Evolutionary conservation across 139 green algal species (phyloP).

Genomic region (Asterochloris erici): DNA sequence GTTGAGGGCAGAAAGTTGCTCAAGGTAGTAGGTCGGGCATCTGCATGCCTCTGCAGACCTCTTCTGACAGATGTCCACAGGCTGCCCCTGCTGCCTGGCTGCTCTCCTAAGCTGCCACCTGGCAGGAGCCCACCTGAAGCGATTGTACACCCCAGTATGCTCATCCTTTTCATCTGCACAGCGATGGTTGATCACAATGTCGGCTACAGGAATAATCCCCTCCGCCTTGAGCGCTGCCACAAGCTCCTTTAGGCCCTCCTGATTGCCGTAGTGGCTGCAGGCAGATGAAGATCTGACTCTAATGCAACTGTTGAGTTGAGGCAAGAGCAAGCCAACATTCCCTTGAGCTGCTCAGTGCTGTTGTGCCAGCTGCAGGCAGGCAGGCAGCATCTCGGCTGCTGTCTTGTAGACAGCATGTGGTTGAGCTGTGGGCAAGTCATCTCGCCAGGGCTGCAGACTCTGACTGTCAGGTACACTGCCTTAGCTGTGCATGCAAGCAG

Average conservation of each 20-base stretch:
- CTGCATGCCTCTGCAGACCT: background rate
- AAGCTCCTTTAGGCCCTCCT: conserved; percentile 60
- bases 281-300: background rate
- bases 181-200: conserved; percentile 93
- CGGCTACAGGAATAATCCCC: conserved; percentile 70
- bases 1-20: too few species aligned
- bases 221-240: conserved; percentile 55
- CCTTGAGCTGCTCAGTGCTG: too few species aligned
- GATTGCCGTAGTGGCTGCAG: conserved; percentile 54
- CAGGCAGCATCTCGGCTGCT: too few species aligned
- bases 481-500: too few species aligned
- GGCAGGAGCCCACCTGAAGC: conserved; percentile 14
- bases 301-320: too few species aligned
- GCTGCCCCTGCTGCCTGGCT: background rate
- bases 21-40: too few species aligned
- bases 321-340: too few species aligned
- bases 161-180: conserved; percentile 65
- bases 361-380: too few species aligned
- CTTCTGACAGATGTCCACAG: background rate
- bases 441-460: too few species aligned
- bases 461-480: too few species aligned
- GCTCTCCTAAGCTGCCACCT: background rate
- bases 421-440: too few species aligned
- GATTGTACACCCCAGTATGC: conserved; percentile 55
- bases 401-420: too few species aligned